A percentile compares a stretch with the other conserved stretches of the same genome.
Evolutionary conservation across 2,329 filamentous ascomycete genomes (phyloP).

Genomic region (Clonostachys byssicola): DNA sequence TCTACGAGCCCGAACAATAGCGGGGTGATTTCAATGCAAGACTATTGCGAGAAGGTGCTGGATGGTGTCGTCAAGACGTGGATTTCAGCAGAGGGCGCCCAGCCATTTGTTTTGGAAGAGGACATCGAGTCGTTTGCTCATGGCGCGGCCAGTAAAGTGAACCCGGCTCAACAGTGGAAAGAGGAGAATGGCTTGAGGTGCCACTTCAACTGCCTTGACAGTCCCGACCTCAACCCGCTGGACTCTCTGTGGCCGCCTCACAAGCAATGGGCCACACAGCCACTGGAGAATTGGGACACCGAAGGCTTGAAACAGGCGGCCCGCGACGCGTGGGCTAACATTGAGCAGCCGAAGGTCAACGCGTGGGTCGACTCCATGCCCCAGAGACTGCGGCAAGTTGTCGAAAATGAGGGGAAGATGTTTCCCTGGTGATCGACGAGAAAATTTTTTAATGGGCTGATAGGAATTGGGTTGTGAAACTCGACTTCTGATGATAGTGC

Average conservation of each 20-base stretch:
- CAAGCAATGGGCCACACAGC: slow-evolving; percentile 24
- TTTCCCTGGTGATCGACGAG: slow-evolving; percentile 18
- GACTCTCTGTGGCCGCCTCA: slow-evolving; percentile 25
- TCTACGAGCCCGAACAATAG: slow-evolving; percentile 22
- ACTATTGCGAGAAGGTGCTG: slow-evolving; percentile 25
- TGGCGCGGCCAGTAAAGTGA: slow-evolving; percentile 26
- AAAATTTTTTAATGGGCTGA: too few relatives aligned
- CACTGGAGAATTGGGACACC: slow-evolving; percentile 22
- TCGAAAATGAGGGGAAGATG: slow-evolving; percentile 22
- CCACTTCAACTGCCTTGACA: slow-evolving; percentile 28
- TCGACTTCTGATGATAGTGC: too few relatives aligned
- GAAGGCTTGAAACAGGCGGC: slow-evolving; percentile 22
- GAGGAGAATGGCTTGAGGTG: slow-evolving; percentile 20
- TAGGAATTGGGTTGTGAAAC: too few relatives aligned
- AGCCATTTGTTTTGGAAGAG: slow-evolving; percentile 25
- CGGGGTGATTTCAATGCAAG: slow-evolving; percentile 24
- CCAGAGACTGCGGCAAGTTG: slow-evolving; percentile 21
- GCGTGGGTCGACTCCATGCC: slow-evolving; percentile 31
- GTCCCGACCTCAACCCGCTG: slow-evolving; percentile 27
- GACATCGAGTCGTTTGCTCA: slow-evolving; percentile 27
- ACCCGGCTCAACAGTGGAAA: slow-evolving; percentile 28
- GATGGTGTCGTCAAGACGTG: slow-evolving; percentile 24
- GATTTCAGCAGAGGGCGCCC: slow-evolving; percentile 4
- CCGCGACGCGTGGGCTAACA: slow-evolving; percentile 16
- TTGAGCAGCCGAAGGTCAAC: slow-evolving; percentile 24